Percentiles rank a stretch among this genome's conserved stretches.
Evolutionary conservation across 768 basidiomycete genomes (phyloP).

Genomic region (Trametes cingulata): DNA sequence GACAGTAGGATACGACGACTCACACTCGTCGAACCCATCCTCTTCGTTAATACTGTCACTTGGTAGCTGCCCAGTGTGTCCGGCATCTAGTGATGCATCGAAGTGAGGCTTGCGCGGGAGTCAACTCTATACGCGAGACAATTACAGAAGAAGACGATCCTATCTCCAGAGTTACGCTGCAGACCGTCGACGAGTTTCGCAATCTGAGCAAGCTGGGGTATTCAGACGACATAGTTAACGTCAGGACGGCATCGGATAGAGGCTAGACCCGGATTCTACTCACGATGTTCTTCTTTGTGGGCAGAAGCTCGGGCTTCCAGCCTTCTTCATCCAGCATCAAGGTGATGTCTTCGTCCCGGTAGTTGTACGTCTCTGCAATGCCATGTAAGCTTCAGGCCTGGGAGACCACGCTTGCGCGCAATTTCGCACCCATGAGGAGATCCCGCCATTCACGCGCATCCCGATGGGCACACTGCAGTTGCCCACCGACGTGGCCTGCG

Average conservation of each 20-base stretch:
- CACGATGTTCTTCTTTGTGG: conserved; percentile 17
- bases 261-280: neutral
- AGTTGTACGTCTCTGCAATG: conserved; percentile 9
- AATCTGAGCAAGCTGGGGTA: neutral
- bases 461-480: conserved; percentile 4
- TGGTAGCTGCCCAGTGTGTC: conserved; percentile 24
- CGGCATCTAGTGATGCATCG: conserved; percentile 17
- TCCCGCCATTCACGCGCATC: conserved; percentile 15
- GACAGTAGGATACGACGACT: neutral
- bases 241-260: neutral
- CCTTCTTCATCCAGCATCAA: conserved; percentile 20
- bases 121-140: neutral
- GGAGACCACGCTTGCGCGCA: neutral
- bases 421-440: conserved; percentile 10
- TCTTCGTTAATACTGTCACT: conserved; percentile 15
- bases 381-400: neutral
- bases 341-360: conserved; percentile 8
- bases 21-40: conserved; percentile 30
- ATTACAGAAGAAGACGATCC: conserved; percentile 18
- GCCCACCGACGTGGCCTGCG: neutral
- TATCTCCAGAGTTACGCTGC: neutral
- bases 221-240: neutral
- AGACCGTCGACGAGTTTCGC: neutral
- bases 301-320: neutral
- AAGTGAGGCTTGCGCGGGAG: neutral